Base-by-base conservation (phyloP, 345 rosid genomes). In the Cardamine chenopodiifolia region DNA sequence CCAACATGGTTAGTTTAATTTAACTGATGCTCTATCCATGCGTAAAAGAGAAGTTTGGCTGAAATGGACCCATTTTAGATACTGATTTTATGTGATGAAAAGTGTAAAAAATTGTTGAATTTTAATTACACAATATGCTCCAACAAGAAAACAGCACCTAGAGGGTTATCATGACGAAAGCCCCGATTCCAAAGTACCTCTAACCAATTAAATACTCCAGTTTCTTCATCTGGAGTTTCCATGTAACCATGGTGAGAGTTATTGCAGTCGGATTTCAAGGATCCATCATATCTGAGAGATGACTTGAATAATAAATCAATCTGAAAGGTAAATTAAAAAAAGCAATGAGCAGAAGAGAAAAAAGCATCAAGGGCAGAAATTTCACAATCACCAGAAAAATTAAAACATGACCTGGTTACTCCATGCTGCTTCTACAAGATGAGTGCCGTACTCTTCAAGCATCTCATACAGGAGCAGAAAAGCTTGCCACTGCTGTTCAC, bases 381-480 rank as follows among this genome's bases (percentile, higher is more conserved):
- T 31, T 60, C 20, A 53, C 29, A 35, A 19, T n/a, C 57, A 66
- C 37, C 28, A 25, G 57, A 76, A 19, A 23, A 65, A 54, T 37
- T 58, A 26, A 28, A 31, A 39, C 10, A 59, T 72, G 62, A 94
- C 98, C 96, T 90, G 98, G 70, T 87, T 92, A 80, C 83, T 85
- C 98, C 98, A 94, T 69, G 95, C 97, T 61, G 97, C 98, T 83
- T 90, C 97, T 62, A 94, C 97, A 22, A 94, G 85, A 79, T 94
- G 97, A 47, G 97, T 90, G n/a, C 98, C 95, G 55, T 83, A 91
- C 82, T 91, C 98, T 76, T 88, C 93, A 69, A 94, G 97, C 95
- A 90, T 94, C 85, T 91, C 97, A 85, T 80, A 91, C 20, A 90
- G 65, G 64, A 94, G 96, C 58, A 91, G 35, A 79, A 94, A 94